A percentile compares a stretch with the other conserved stretches of the same genome.
Evolutionary conservation across 2,329 filamentous ascomycete genomes (phyloP).

Genomic region (Blastomyces percursus): DNA sequence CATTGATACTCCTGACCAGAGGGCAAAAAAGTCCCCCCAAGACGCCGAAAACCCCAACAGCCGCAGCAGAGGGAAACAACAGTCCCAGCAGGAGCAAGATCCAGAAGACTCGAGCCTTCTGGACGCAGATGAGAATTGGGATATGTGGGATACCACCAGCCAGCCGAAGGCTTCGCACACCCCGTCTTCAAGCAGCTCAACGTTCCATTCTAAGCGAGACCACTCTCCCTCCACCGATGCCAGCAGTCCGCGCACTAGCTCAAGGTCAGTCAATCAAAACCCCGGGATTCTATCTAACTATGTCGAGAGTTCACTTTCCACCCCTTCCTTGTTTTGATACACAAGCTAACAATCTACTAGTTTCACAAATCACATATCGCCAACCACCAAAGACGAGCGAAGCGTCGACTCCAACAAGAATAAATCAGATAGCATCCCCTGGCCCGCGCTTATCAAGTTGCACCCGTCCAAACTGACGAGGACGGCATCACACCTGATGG

Average conservation of each 20-base stretch:
- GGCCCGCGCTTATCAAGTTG: conserved; percentile 60
- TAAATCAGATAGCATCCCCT: conserved; percentile 41
- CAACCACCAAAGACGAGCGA: conserved; percentile 17
- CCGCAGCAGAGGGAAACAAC: conserved; percentile 19
- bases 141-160: conserved; percentile 44
- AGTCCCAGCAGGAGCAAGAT: conserved; percentile 18
- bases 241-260: conserved; percentile 44
- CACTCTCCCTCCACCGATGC: conserved; percentile 35
- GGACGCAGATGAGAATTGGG: conserved; percentile 44
- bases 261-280: conserved; percentile 32
- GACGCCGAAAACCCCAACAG: conserved; percentile 13
- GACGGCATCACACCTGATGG: conserved; percentile 76
- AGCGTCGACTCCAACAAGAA: conserved; percentile 18
- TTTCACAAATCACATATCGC: conserved; percentile 30
- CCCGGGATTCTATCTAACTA: conserved; percentile 19
- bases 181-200: conserved; percentile 39
- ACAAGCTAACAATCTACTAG: conserved; percentile 18
- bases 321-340: too few species aligned
- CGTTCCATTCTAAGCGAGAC: conserved; percentile 39
- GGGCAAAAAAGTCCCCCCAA: conserved; percentile 23
- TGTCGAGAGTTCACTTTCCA: neutral
- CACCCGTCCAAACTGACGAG: conserved; percentile 66
- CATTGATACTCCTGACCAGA: conserved; percentile 37
- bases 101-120: conserved; percentile 26
- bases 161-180: conserved; percentile 29